Evolutionary conservation across 192 early-diverging fungal species (phyloP).

Genomic region (Gamsiella multidivaricata): DNA sequence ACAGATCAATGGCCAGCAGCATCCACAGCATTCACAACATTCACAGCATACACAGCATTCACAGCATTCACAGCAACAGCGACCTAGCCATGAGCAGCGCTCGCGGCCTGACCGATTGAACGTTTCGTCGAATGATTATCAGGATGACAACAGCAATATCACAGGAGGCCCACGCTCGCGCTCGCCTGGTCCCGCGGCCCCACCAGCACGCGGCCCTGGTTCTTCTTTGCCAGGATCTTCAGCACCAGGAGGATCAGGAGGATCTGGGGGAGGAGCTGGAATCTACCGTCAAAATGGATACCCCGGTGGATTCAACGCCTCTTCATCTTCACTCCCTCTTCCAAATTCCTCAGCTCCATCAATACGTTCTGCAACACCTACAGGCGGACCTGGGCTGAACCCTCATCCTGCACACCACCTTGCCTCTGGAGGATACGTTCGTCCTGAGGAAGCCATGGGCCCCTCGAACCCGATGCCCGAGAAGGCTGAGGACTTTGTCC

Average conservation of each 20-base stretch:
- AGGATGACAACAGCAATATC: conserved; percentile 6
- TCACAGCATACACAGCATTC: too few relatives aligned
- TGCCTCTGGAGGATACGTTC: conserved; percentile 32
- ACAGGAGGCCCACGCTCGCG: conserved; percentile 12
- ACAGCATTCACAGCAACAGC: too few relatives aligned
- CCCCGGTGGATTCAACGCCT: conserved; percentile 27
- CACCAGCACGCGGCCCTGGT: conserved; percentile 15
- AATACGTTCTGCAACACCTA: not conserved
- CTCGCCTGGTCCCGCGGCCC: conserved; percentile 13
- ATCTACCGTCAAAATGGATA: conserved; percentile 46
- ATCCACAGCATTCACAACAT: conserved; percentile 15
- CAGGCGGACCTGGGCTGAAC: conserved; percentile 10
- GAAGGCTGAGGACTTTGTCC: conserved; percentile 69
- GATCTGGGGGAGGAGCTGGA: conserved; percentile 20
- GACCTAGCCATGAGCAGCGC: too few relatives aligned
- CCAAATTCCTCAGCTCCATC: conserved; percentile 7
- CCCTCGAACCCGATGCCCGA: conserved; percentile 49
- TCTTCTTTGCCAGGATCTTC: conserved; percentile 17
- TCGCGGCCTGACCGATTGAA: conserved; percentile 24
- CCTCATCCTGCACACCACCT: conserved; percentile 45
- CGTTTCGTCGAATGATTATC: conserved; percentile 11
- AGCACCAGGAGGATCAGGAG: conserved; percentile 2
- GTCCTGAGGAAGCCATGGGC: conserved; percentile 40
- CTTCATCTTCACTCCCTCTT: conserved; percentile 14
- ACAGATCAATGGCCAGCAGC: conserved; percentile 5